Evolutionary conservation across 306 rosid genomes (phyloP).

Genomic region (Ceratonia siliqua): DNA sequence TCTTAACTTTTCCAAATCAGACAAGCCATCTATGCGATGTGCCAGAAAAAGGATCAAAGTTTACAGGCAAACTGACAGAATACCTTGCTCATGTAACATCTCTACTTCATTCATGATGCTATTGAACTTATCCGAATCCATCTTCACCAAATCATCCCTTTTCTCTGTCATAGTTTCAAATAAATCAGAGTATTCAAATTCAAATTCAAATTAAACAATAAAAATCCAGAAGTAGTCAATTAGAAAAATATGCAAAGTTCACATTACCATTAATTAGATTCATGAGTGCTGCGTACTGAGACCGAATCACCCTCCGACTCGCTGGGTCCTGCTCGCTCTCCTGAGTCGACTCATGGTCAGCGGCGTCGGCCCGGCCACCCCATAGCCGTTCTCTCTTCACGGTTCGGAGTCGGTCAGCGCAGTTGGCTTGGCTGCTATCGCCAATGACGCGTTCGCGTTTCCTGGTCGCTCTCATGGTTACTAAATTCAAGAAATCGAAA

Average conservation of each 20-base stretch:
- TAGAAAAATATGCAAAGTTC: no score
- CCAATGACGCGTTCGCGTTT: conserved; percentile 24
- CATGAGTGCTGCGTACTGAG: conserved; percentile 55
- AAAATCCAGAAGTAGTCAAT: background rate
- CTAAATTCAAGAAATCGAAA: background rate
- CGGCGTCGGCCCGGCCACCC: conserved; percentile 12
- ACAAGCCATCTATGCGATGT: background rate
- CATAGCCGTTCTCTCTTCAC: conserved; percentile 52
- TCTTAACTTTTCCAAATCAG: background rate
- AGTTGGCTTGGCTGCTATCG: background rate
- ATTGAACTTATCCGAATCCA: conserved; percentile 53
- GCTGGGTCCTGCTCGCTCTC: conserved; percentile 39
- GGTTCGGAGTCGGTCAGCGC: conserved; percentile 13
- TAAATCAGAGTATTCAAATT: background rate
- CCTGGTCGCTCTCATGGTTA: conserved; percentile 10
- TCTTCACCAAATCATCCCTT: conserved; percentile 53
- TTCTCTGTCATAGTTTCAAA: conserved; percentile 47
- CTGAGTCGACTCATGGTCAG: conserved; percentile 18
- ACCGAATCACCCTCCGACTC: conserved; percentile 67
- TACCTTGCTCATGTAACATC: conserved; percentile 66
- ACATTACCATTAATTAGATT: conserved; percentile 58
- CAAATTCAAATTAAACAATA: background rate
- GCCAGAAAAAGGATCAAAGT: background rate
- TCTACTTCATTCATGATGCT: conserved; percentile 54
- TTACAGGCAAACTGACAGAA: background rate